Percentiles rank a stretch among this genome's conserved stretches.
These are phyloP conservation scores for Boletellus emodensis DNA, from an alignment of 768 basidiomycete genomes.

Conservation along the genomic window DNA sequence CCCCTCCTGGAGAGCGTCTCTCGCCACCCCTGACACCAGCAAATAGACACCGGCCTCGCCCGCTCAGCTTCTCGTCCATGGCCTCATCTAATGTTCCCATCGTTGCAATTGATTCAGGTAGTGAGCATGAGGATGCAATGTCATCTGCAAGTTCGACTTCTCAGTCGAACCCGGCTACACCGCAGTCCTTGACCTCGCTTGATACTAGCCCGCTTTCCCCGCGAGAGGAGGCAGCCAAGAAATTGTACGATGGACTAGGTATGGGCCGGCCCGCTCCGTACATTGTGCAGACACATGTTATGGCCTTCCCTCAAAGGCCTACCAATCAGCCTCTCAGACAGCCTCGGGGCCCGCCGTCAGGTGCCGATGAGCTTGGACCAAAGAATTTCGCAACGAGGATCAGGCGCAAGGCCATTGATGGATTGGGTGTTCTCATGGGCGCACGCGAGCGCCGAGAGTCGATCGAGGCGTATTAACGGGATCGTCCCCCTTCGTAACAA, in stretches of 20 bases:
- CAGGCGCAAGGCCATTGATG: slow-evolving; percentile 79
- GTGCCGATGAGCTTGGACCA: slow-evolving; percentile 79
- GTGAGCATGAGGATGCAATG: slow-evolving; percentile 51
- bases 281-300: slow-evolving; percentile 15
- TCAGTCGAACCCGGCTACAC: slow-evolving; percentile 72
- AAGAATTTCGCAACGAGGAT: slow-evolving; percentile 88
- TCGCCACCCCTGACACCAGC: slow-evolving; percentile 41
- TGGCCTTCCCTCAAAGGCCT: slow-evolving; percentile 46
- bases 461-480: slow-evolving; percentile 58
- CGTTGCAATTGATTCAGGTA: slow-evolving; percentile 54
- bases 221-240: slow-evolving; percentile 84
- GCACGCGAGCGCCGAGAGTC: slow-evolving; percentile 77
- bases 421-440: slow-evolving; percentile 73
- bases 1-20: slow-evolving; percentile 58
- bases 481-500: slow-evolving; percentile 5
- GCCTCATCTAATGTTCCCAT: slow-evolving; percentile 44
- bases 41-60: slow-evolving; percentile 55
- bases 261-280: slow-evolving; percentile 63
- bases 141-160: slow-evolving; percentile 60
- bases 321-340: slow-evolving; percentile 75
- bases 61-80: slow-evolving; percentile 56
- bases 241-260: slow-evolving; percentile 85
- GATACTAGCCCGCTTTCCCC: slow-evolving; percentile 62
- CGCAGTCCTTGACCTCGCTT: slow-evolving; percentile 61
- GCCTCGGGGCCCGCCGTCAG: slow-evolving; percentile 83